These are phyloP conservation scores for Talaromyces sp. DNA, from an alignment of 2,329 filamentous ascomycete genomes.

Conservation along the genomic window DNA sequence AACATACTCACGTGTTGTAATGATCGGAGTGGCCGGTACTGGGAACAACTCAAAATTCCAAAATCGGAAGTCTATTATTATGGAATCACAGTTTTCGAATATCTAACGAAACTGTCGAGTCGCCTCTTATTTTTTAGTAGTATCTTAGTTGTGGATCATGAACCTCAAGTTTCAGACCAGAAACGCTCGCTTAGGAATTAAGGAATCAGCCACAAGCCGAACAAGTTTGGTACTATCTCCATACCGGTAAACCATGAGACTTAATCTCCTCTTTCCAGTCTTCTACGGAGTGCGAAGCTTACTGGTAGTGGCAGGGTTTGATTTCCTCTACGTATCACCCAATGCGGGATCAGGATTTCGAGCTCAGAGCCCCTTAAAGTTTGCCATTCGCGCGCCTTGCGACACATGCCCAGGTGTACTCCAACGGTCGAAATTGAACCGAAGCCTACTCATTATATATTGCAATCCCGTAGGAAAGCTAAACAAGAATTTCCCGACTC, in stretches of 20 bases:
- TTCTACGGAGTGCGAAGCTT: too few species aligned
- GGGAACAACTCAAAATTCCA: background rate
- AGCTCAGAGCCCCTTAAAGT: background rate
- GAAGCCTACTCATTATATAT: background rate
- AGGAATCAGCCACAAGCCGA: background rate
- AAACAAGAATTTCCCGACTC: background rate
- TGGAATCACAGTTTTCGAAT: background rate
- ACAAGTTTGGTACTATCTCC: background rate
- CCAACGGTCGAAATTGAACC: background rate
- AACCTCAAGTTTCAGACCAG: background rate
- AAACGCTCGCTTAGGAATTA: conserved; percentile 1
- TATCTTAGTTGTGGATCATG: background rate
- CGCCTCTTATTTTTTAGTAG: background rate
- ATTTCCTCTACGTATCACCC: background rate
- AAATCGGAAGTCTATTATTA: background rate
- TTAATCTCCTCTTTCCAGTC: background rate
- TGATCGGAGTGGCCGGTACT: background rate
- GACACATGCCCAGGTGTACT: background rate
- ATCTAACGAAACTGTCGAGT: background rate
- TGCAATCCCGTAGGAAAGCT: background rate
- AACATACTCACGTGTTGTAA: background rate
- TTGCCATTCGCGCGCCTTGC: background rate
- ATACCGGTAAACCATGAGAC: background rate
- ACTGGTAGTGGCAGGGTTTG: background rate
- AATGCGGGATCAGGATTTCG: background rate